Base-by-base conservation (phyloP, 805 yeast species). In the Candida nonsorbophila region DNA sequence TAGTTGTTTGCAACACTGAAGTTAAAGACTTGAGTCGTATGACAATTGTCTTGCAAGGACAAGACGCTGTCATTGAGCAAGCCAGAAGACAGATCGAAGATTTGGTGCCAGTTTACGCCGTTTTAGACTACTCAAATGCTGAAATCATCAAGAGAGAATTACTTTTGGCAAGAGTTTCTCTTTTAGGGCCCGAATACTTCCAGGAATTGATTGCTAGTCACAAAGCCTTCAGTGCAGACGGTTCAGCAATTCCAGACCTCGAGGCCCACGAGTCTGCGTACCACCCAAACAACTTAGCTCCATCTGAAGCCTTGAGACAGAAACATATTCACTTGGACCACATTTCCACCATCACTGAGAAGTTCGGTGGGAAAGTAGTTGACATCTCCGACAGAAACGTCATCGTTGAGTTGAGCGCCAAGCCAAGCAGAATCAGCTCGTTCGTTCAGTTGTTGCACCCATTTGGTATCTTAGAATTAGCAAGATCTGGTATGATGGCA, bases 401-500 rank as follows among this genome's bases (percentile, higher is more conserved):
- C 58, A 78, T 92, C 49, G 88, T 92, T 27, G 98, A 92, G 69
- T 74, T 92, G 44, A 72, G 84, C 41, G 98, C 97, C 30, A 88
- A 90, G 56, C 98, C 97, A 20, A 76, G 84, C 30, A 77, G 97
- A 59, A 72, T 92, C 40, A 69, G 90, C 24, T 78, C 94, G 22
- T 88, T 88, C 58, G 75, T 92, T 53, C 84, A 83, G 40, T 75
- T 92, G 53, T 69, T 88, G 52, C 92, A 86, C 56, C 98, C 98
- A 25, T 92, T 92, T 53, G 98, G 98, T 51, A 79, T 92, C 34
- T 72, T 92, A 50, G 98, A 92, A 63, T 83, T 90, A 47, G 95
- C 97, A 24, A 77, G 98, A 65, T 82, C 95, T 15, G 98, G 98
- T 64, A 85, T 90, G 94, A 87, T 92, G 90, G 98, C 97, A 7